phyloP scores from a whole-genome alignment of 2,329 filamentous ascomycete genomes.

The Fusarium secorum region DNA sequence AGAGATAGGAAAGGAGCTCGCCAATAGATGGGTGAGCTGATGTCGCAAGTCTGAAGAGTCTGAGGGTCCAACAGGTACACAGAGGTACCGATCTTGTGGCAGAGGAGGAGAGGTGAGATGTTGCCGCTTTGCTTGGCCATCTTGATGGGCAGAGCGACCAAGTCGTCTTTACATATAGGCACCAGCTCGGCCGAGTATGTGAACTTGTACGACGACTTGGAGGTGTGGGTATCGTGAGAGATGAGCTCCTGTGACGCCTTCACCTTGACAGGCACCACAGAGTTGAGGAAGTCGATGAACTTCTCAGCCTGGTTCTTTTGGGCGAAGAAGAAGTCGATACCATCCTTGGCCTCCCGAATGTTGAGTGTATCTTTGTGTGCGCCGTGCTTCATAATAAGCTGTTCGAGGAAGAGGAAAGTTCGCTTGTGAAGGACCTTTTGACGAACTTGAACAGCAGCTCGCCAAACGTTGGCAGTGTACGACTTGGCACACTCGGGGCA shows the following conservation, averaged over 20 bases:
- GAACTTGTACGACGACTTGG: slow-evolving; percentile 93
- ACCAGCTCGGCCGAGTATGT: slow-evolving; percentile 88
- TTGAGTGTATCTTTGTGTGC: slow-evolving; percentile 95
- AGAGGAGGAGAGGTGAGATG: slow-evolving; percentile 85
- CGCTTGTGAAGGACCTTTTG: slow-evolving; percentile 98
- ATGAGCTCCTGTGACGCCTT: slow-evolving; percentile 88
- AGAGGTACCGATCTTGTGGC: slow-evolving; percentile 86
- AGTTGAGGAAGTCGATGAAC: slow-evolving; percentile 88
- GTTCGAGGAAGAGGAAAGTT: slow-evolving; percentile 76
- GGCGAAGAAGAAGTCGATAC: slow-evolving; percentile 94
- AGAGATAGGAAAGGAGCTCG: slow-evolving; percentile 84
- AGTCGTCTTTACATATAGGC: slow-evolving; percentile 95
- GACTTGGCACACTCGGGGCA: slow-evolving; percentile 95
- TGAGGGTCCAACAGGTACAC: slow-evolving; percentile 89
- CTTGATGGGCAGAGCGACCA: slow-evolving; percentile 91
- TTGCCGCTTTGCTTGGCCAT: slow-evolving; percentile 88
- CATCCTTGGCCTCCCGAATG: slow-evolving; percentile 96
- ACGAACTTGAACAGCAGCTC: slow-evolving; percentile 90
- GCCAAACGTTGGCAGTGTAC: slow-evolving; percentile 96
- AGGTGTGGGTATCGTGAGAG: slow-evolving; percentile 90
- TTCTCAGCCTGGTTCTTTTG: slow-evolving; percentile 90
- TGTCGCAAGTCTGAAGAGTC: slow-evolving; percentile 89
- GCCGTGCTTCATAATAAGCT: slow-evolving; percentile 92
- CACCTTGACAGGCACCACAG: slow-evolving; percentile 77
- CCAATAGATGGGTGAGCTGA: slow-evolving; percentile 88